A percentile compares a stretch with the other conserved stretches of the same genome.
These are phyloP conservation scores for Cladobotryum protrusum DNA, from an alignment of 2,329 filamentous ascomycete genomes.

Conservation along the genomic window DNA sequence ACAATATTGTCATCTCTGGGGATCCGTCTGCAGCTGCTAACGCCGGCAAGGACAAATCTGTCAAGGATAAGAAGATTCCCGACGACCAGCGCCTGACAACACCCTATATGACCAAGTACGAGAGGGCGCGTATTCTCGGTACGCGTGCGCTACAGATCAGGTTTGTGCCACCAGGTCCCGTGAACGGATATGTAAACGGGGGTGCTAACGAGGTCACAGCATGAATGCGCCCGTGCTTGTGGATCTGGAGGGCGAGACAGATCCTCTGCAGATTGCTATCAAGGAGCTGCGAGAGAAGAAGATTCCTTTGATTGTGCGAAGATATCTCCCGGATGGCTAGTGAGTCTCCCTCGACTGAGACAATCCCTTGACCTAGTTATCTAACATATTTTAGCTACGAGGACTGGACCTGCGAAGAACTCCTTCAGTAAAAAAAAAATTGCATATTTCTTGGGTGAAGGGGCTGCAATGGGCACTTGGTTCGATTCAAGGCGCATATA, in stretches of 20 bases:
- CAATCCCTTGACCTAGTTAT: neutral
- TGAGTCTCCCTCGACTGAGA: conserved; percentile 43
- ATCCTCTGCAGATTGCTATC: conserved; percentile 93
- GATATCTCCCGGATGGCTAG: conserved; percentile 96
- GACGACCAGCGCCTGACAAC: conserved; percentile 86
- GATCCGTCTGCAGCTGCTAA: conserved; percentile 56
- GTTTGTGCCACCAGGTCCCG: conserved; percentile 42
- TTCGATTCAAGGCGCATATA: neutral
- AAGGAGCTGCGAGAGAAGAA: conserved; percentile 98
- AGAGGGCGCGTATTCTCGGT: conserved; percentile 85
- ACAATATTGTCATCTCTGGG: conserved; percentile 55
- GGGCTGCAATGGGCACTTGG: neutral
- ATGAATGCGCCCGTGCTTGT: conserved; percentile 97
- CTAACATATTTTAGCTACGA: conserved; percentile 64
- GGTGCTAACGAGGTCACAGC: conserved; percentile 40
- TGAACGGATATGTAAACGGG: neutral
- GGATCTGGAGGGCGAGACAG: conserved; percentile 94
- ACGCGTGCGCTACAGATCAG: conserved; percentile 94
- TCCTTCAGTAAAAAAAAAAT: conserved; percentile 53
- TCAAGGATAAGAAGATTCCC: conserved; percentile 81
- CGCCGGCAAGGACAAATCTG: conserved; percentile 48
- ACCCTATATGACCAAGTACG: conserved; percentile 99
- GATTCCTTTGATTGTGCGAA: conserved; percentile 88
- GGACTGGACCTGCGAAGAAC: conserved; percentile 98
- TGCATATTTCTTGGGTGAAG: neutral